These are phyloP conservation scores for Protomyces pachydermus DNA, from an alignment of 1,139 yeast species.

Conservation along the genomic window DNA sequence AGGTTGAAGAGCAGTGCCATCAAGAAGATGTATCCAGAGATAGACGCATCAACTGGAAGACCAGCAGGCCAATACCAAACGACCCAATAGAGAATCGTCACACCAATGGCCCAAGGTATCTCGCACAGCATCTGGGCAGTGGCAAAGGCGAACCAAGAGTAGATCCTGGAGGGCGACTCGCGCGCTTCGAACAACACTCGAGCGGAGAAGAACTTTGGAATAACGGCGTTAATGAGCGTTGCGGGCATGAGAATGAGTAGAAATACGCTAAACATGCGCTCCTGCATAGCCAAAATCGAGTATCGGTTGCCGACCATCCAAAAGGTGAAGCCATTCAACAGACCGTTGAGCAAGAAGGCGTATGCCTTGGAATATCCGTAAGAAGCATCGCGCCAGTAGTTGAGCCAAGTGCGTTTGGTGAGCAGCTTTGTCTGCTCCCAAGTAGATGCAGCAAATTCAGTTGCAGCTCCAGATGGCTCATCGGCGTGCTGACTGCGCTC, in stretches of 20 bases:
- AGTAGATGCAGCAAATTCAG: slow-evolving; percentile 44
- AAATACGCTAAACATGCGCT: slow-evolving; percentile 51
- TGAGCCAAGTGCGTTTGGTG: slow-evolving; percentile 51
- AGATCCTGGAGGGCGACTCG: slow-evolving; percentile 59
- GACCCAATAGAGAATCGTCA: slow-evolving; percentile 51
- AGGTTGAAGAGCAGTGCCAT: slow-evolving; percentile 48
- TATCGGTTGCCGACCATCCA: slow-evolving; percentile 44
- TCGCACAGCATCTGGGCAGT: slow-evolving; percentile 52
- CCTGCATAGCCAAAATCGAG: slow-evolving; percentile 50
- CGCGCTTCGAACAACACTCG: slow-evolving; percentile 58
- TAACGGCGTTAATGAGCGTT: slow-evolving; percentile 55
- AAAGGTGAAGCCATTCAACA: slow-evolving; percentile 54
- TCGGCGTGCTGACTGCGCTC: slow-evolving; percentile 28
- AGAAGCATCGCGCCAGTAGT: slow-evolving; percentile 68
- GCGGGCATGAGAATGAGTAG: slow-evolving; percentile 51
- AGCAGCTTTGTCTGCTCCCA: slow-evolving; percentile 52
- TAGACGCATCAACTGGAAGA: slow-evolving; percentile 50
- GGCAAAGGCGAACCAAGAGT: slow-evolving; percentile 58
- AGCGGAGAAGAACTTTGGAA: slow-evolving; percentile 44
- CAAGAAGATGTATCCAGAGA: slow-evolving; percentile 52
- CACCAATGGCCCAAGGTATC: slow-evolving; percentile 52
- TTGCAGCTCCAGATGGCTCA: slow-evolving; percentile 4
- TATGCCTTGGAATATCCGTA: slow-evolving; percentile 64
- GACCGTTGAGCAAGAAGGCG: slow-evolving; percentile 47
- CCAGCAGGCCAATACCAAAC: slow-evolving; percentile 56